Percentiles rank a stretch among this genome's conserved stretches.
Evolutionary conservation across 495 filamentous ascomycete genomes (phyloP).

Genomic region (Monascus purpureus): DNA sequence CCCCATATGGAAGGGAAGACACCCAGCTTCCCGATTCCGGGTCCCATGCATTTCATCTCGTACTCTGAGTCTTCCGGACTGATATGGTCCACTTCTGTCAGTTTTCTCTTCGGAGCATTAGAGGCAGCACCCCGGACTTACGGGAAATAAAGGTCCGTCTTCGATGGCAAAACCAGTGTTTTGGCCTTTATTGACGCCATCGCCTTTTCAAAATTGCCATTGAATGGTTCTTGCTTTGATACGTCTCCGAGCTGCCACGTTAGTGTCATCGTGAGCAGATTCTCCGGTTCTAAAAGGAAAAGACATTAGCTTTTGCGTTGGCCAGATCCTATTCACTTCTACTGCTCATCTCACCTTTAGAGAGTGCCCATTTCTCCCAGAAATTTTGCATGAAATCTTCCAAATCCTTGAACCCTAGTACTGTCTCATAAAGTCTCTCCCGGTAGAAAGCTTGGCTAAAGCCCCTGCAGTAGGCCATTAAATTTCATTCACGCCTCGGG

Average conservation of each 20-base stretch:
- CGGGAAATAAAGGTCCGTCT: conserved; percentile 66
- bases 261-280: conserved; percentile 50
- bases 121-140: conserved; percentile 17
- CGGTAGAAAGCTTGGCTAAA: conserved; percentile 62
- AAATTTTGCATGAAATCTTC: conserved; percentile 59
- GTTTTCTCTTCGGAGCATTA: conserved; percentile 1
- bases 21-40: conserved; percentile 42
- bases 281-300: conserved; percentile 45
- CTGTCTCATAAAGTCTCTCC: conserved; percentile 46
- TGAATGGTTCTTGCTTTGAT: conserved; percentile 47
- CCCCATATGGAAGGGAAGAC: conserved; percentile 55
- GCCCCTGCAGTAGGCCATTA: conserved; percentile 24
- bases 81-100: conserved; percentile 5
- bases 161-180: conserved; percentile 45
- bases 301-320: conserved; percentile 6
- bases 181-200: conserved; percentile 56
- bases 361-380: conserved; percentile 58
- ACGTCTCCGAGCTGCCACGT: conserved; percentile 66
- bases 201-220: conserved; percentile 48
- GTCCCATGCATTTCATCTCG: conserved; percentile 49
- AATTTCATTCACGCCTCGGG: background rate
- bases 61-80: conserved; percentile 56
- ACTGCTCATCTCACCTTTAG: conserved; percentile 33
- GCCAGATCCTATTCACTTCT: too few relatives aligned
- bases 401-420: conserved; percentile 43